phyloP scores from a whole-genome alignment of 805 yeast genomes.

The Candida ascalaphidarum region DNA sequence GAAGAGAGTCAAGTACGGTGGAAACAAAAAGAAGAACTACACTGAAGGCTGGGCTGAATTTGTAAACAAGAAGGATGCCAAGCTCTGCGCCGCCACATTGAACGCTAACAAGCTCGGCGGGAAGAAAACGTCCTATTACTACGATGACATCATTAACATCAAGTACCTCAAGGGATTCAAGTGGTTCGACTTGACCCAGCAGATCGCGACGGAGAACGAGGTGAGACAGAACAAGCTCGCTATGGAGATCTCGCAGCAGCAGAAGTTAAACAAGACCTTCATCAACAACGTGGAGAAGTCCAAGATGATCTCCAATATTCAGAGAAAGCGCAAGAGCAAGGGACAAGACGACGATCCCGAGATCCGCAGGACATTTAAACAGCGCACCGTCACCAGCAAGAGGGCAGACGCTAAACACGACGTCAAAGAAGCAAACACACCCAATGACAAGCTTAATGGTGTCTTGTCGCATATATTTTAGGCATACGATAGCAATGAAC shows the following conservation, averaged over 20 bases:
- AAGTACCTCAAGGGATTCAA: conserved; percentile 88
- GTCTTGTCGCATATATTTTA: conserved; percentile 49
- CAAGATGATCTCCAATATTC: conserved; percentile 67
- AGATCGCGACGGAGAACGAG: conserved; percentile 85
- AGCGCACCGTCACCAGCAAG: conserved; percentile 55
- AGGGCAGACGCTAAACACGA: conserved; percentile 53
- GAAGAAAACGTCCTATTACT: conserved; percentile 79
- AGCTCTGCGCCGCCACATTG: conserved; percentile 74
- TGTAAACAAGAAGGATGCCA: conserved; percentile 75
- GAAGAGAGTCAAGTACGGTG: conserved; percentile 74
- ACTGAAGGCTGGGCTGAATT: conserved; percentile 98
- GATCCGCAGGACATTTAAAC: conserved; percentile 58
- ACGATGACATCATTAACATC: conserved; percentile 89
- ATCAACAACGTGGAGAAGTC: conserved; percentile 79
- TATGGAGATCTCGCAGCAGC: conserved; percentile 84
- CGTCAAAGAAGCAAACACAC: conserved; percentile 34
- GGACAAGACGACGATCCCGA: conserved; percentile 17
- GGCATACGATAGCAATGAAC: no score
- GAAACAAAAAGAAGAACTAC: conserved; percentile 80
- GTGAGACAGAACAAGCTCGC: conserved; percentile 80
- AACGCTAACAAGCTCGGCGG: conserved; percentile 92
- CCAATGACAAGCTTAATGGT: conserved; percentile 29
- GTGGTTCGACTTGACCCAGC: conserved; percentile 92
- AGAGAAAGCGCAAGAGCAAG: conserved; percentile 35
- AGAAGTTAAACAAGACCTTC: conserved; percentile 76